A percentile compares a stretch with the other conserved stretches of the same genome.
Conservation (phyloP, 1,284 basidiomycete genomes). For the Naganishia cerealis region DNA sequence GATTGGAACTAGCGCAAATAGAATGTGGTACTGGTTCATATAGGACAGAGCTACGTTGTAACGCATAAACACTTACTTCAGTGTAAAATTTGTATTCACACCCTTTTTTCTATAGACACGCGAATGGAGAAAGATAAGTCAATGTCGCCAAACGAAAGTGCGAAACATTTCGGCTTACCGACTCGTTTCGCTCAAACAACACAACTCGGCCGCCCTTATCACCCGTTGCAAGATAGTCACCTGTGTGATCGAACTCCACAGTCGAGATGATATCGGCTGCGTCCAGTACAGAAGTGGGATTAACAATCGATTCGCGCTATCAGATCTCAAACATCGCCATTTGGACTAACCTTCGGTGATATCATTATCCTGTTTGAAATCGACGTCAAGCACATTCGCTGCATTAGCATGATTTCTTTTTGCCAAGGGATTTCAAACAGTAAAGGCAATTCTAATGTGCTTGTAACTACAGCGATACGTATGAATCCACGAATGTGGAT, state of each 20-base stretch:
- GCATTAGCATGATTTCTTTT: background rate
- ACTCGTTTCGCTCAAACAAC: constrained; percentile 96
- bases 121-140: background rate
- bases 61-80: constrained; percentile 58
- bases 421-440: constrained; percentile 27
- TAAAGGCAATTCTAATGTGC: constrained; percentile 33
- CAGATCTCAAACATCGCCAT: background rate
- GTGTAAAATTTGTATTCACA: constrained; percentile 99
- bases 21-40: background rate
- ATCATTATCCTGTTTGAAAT: constrained; percentile 75
- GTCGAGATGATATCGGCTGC: constrained; percentile 97
- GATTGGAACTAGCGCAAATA: constrained; percentile 69
- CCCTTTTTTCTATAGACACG: constrained; percentile 79
- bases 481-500: background rate
- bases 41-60: background rate
- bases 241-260: constrained; percentile 99
- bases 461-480: background rate
- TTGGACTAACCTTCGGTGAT: constrained; percentile 89
- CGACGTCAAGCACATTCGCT: background rate
- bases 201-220: constrained; percentile 99
- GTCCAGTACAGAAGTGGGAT: background rate
- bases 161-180: constrained; percentile 61
- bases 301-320: background rate
- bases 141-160: background rate
- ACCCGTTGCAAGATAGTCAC: constrained; percentile 97